Evolutionary conservation across 257 asterid species (phyloP).

Genomic region (Plantago ovata): DNA sequence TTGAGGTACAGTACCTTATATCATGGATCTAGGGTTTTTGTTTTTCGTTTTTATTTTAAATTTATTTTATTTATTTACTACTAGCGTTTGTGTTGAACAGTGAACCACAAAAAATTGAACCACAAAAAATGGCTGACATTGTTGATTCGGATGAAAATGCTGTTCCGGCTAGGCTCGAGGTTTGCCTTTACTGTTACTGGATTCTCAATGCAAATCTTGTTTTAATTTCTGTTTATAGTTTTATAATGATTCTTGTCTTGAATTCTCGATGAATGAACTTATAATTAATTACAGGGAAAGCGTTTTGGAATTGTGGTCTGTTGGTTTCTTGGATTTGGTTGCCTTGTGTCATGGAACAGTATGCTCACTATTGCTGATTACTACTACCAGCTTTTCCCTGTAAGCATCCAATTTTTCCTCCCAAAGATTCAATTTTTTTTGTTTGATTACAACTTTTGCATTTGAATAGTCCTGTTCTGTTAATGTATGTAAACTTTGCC

Average conservation of each 20-base stretch:
- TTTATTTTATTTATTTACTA: too few species aligned
- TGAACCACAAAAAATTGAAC: too few species aligned
- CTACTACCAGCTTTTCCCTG: constrained; percentile 63
- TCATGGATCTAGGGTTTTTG: too few species aligned
- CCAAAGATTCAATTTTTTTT: background rate
- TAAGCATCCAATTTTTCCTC: constrained; percentile 22
- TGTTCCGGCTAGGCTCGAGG: constrained; percentile 69
- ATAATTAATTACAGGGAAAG: constrained; percentile 52
- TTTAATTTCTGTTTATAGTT: background rate
- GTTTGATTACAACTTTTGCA: background rate
- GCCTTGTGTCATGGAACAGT: constrained; percentile 81
- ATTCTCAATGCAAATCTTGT: background rate
- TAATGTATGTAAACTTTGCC: background rate
- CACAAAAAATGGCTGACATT: constrained; percentile 20
- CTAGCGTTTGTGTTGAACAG: too few species aligned
- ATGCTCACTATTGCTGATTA: constrained; percentile 77
- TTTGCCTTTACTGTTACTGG: constrained; percentile 34
- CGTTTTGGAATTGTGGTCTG: constrained; percentile 47
- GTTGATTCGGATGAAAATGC: constrained; percentile 23
- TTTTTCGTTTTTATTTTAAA: too few species aligned
- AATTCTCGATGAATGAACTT: background rate
- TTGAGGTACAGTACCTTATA: too few species aligned
- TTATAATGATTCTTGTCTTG: background rate
- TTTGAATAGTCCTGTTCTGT: background rate
- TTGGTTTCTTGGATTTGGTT: constrained; percentile 81